Conservation (phyloP, 441 rosid species). For the Corymbia citriodora region DNA sequence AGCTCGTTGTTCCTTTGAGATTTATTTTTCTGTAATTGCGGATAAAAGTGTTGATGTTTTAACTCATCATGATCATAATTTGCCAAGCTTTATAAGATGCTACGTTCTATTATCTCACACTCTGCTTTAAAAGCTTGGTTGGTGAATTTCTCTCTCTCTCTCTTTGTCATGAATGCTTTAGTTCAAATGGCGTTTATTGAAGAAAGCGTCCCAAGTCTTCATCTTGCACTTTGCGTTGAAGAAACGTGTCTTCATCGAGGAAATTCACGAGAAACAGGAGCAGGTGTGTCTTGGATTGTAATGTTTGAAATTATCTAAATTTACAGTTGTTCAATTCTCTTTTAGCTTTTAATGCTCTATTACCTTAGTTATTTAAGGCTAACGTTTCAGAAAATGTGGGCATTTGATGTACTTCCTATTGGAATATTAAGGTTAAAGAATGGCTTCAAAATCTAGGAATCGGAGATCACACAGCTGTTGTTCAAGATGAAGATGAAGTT, state of each 20-base stretch:
- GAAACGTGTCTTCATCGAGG: slow-evolving; percentile 89
- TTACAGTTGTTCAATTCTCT: not conserved
- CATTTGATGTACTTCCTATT: slow-evolving; percentile 46
- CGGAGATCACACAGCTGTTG: slow-evolving; percentile 69
- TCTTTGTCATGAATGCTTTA: slow-evolving; percentile 15
- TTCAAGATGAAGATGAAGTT: slow-evolving; percentile 83
- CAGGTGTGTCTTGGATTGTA: slow-evolving; percentile 50
- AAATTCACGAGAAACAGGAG: slow-evolving; percentile 98
- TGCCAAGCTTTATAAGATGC: not conserved
- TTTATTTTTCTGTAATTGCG: not conserved
- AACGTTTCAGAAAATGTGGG: slow-evolving; percentile 19
- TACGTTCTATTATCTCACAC: not conserved
- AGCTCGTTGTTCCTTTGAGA: not conserved
- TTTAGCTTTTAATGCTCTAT: not conserved
- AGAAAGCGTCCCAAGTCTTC: slow-evolving; percentile 93
- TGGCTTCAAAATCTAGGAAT: slow-evolving; percentile 99
- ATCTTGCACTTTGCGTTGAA: slow-evolving; percentile 92
- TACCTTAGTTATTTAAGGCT: not conserved
- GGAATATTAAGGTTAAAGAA: slow-evolving; percentile 88
- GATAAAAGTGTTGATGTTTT: not conserved
- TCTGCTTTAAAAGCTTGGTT: not conserved
- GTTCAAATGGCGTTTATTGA: slow-evolving; percentile 90
- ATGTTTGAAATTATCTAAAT: not conserved
- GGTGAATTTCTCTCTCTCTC: not conserved
- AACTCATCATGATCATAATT: not conserved